Evolutionary conservation across 768 basidiomycete species (phyloP), one percentile per base, ranked within the genome.

Genomic region (Collybia mongolica): DNA sequence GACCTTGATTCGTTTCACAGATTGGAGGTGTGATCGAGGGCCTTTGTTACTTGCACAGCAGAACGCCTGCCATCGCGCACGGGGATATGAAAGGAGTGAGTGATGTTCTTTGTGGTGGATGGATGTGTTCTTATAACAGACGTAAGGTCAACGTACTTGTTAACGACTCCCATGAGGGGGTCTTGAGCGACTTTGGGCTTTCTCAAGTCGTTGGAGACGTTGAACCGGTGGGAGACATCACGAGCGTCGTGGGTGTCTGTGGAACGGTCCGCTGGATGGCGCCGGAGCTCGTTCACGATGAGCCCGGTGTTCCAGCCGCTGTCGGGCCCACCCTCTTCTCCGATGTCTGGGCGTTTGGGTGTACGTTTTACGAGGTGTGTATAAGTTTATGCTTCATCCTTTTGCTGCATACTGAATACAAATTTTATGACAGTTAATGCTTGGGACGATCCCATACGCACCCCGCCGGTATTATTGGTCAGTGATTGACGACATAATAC

Each of bases 181-280:
- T 67, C 20, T 57, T 79, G 1, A 68, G 72, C 19, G 76, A 79
- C 55, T 78, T 79, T 48, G 77, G 77, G 38, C 64, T 79, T 15
- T 66, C 69, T 5, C 57, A 68, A 44, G 65, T 67, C 12, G 54
- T 69, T 18, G 65, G 63, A 17, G 64, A 60, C 5, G 50, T 67
- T 1, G 57, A 58, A 5, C 60, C 64, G 0, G 57, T 59, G 5
- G 66, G 65, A 1, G 52, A n/a, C n/a, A n/a, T n/a, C n/a, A n/a
- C n/a, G n/a, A n/a, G 58, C 29, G 68, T 66, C 0, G 57, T 63
- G 3, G 58, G 58, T 19, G 56, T 57, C 8, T 55, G 56, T 9
- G 69, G 66, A 0, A 63, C 68, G 3, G 39, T 63, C n/a, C 58
- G 69, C 9, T 71, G 69, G 69, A 65, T 65, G 47, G 64, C 65